Base-by-base conservation (phyloP, 2,329 filamentous ascomycete genomes). In the Penicillium sp. region DNA sequence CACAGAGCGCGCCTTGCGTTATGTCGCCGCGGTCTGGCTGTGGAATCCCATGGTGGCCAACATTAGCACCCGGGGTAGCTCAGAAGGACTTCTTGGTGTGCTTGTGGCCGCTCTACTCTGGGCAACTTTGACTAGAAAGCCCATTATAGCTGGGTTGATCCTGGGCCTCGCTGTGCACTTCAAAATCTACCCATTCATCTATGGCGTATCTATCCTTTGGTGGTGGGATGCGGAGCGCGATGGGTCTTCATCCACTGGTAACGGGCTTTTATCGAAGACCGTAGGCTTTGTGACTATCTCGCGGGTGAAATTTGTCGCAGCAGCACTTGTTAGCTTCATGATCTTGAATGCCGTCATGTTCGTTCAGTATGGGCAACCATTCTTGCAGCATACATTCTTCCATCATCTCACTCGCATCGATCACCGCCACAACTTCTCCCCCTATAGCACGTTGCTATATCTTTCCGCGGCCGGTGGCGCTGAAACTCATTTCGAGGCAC, bases 121-220 rank as follows among this genome's bases (percentile, higher is more conserved):
- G 90, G 90, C 92, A 0, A 88, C 90, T 1, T 77, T 92, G 59
- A 79, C 83, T 48, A 81, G 80, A 47, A 79, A 79, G n/a, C 77
- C 89, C 16, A 67, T 75, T 1, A 70, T 95, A 8, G 89, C 92
- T 0, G 93, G 90, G 0, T 60, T 86, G 2, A 72, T 97, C 29
- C 79, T 99, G 2, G 94, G 94, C 0, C 75, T 96, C 27, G 86
- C 86, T 1, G 92, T 97, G 24, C 94, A 99, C 75, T 95, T 99
- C 77, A 99, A 99, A 81, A 97, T 99, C 57, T 99, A 99, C 67
- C 94, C 94, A 0, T 96, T 97, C 73, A 91, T 99, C 56, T 99
- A 99, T 73, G 93, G 90, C 2, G 85, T 87, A 2, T 76, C 74
- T 10, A 71, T 77, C 39, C 49, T 79, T 11, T 78, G 76, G 76